A percentile compares a stretch with the other conserved stretches of the same genome.
These are phyloP conservation scores for Scenedesmus sp. DNA, from an alignment of 163 green algal genomes.

Conservation along the genomic window DNA sequence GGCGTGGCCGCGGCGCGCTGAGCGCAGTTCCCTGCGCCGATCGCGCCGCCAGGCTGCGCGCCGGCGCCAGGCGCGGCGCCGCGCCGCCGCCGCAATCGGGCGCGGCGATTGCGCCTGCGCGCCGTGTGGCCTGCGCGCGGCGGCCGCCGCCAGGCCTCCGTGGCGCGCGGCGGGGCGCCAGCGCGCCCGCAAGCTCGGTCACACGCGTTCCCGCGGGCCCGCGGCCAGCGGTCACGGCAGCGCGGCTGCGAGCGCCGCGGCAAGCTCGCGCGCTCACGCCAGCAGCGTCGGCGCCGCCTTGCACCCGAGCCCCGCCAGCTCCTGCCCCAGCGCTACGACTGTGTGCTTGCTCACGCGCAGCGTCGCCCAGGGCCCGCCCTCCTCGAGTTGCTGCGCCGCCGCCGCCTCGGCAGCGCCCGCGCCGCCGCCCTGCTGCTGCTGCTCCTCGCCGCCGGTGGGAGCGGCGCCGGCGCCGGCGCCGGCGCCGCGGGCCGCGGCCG, in stretches of 20 bases:
- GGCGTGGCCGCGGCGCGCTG: too few species aligned
- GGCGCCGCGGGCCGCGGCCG: too few species aligned
- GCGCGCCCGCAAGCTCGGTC: too few species aligned
- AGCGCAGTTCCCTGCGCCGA: too few species aligned
- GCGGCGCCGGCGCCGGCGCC: neutral
- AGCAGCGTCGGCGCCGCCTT: neutral
- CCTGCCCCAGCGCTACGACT: slow-evolving; percentile 19
- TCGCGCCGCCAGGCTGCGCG: too few species aligned
- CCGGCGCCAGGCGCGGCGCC: too few species aligned
- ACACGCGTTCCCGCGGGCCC: neutral
- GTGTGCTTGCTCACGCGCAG: slow-evolving; percentile 34
- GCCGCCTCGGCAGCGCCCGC: neutral
- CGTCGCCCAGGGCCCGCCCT: neutral
- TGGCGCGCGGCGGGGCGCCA: too few species aligned
- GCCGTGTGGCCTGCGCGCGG: too few species aligned
- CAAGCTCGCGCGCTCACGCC: neutral
- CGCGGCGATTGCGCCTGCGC: too few species aligned
- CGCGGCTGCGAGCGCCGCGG: neutral
- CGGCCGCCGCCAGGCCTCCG: too few species aligned
- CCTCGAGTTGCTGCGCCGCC: neutral
- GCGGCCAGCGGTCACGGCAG: neutral
- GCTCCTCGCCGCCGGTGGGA: neutral
- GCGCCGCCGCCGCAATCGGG: too few species aligned
- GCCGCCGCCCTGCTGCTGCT: neutral
- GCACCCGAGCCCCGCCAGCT: slow-evolving; percentile 2